Evolutionary conservation across 768 basidiomycete species (phyloP), one percentile per base, ranked within the genome.

Genomic region (Coprinellus micaceus): DNA sequence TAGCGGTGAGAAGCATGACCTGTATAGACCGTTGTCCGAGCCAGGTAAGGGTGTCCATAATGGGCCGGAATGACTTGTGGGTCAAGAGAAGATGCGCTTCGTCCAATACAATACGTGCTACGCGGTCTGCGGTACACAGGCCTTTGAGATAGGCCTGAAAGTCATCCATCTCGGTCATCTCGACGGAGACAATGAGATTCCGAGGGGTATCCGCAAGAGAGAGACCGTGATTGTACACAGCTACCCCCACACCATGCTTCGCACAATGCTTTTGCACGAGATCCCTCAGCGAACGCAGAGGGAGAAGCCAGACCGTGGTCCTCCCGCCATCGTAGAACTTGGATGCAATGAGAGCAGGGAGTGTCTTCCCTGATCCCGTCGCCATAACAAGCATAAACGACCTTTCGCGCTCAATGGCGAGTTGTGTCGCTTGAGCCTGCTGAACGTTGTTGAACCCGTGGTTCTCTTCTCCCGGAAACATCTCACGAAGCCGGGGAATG

Each of bases 341-440:
- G 41, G 57, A 45, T 29, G 40, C 29, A 17, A 64, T 29, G 37
- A 60, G 49, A 12, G 26, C 30, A 11, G 61, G 61, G 15, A 50
- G 25, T 9, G 60, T 62, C 52, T 62, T 62, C 17, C 60, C 62
- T 1, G 57, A 58, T 50, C 61, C 61, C 50, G 57, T 60, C 12
- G 56, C 45, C 2, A 53, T 54, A 21, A 60, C 22, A 44, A 56
- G 53, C n/a, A 53, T 5, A 19, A 63, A 43, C 19, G 59, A 48
- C 3, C 47, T 12, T 21, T 58, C 2, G 1, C 48, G 21, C 19
- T 62, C 61, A 9, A 30, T 3, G 22, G 29, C 13, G 2, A 56
- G 1, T 19, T 56, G 54, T 7, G 33, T 25, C 5, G 47, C 54
- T 10, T 50, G 54, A 4, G 54, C 51, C 26, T 53, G 51, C 13